These are phyloP conservation scores for Saposhnikovia divaricata DNA, from an alignment of 129 eudicot genomes.

Conservation along the genomic window DNA sequence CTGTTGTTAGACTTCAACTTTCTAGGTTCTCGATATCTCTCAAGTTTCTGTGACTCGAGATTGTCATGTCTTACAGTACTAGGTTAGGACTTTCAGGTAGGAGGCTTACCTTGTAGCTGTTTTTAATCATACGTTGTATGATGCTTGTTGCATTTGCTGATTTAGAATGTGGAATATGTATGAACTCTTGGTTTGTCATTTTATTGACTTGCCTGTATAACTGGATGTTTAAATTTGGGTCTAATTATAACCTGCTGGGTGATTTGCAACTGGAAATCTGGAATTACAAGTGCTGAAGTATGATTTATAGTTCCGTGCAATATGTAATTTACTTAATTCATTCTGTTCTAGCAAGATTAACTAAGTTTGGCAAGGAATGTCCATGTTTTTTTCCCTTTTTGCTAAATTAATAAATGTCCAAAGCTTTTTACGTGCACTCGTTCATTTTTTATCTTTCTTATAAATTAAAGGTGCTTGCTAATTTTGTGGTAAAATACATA, in stretches of 20 bases:
- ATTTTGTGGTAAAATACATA: too few relatives aligned
- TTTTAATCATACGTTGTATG: neutral
- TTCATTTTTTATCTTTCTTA: neutral
- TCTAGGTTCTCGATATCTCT: constrained; percentile 15
- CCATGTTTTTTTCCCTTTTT: neutral
- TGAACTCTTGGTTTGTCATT: constrained; percentile 7
- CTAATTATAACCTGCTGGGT: neutral
- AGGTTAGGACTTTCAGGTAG: constrained; percentile 20
- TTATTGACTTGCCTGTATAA: constrained; percentile 3
- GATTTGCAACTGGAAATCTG: neutral
- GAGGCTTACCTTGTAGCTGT: constrained; percentile 2
- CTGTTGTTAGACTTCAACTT: constrained; percentile 11
- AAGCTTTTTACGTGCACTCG: neutral
- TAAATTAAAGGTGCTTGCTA: too few relatives aligned
- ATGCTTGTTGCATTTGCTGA: constrained; percentile 10
- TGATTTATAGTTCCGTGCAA: neutral
- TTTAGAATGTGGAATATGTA: constrained; percentile 15
- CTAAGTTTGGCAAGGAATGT: neutral
- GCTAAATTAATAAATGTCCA: neutral
- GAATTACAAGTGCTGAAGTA: neutral
- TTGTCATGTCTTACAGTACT: neutral
- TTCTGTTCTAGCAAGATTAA: neutral
- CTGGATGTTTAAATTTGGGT: neutral
- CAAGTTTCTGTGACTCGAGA: neutral
- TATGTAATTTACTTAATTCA: neutral